Percentiles rank a stretch among this genome's conserved stretches.
These are phyloP conservation scores for Neoscytalidium dimidiatum DNA, from an alignment of 2,329 filamentous ascomycete species.

Conservation along the genomic window DNA sequence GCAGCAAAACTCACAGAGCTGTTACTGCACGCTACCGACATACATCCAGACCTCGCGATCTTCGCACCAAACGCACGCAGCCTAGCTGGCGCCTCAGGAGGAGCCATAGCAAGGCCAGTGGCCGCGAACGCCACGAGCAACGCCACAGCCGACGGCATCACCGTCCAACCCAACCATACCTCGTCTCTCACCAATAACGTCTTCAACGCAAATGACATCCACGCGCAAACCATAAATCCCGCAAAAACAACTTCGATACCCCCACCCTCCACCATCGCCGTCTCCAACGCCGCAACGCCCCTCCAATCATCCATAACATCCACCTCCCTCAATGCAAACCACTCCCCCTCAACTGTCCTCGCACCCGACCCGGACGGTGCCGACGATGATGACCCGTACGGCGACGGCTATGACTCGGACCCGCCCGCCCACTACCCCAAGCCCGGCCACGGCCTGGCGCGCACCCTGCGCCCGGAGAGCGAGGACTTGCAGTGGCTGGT, in stretches of 20 bases:
- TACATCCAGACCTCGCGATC: slow-evolving; percentile 66
- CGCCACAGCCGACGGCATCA: slow-evolving; percentile 22
- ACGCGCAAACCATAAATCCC: slow-evolving; percentile 13
- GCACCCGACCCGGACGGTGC: background rate
- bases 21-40: slow-evolving; percentile 61
- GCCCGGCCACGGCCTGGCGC: slow-evolving; percentile 59
- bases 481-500: slow-evolving; percentile 64
- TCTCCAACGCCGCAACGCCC: slow-evolving; percentile 8
- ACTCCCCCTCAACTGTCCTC: background rate
- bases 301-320: background rate
- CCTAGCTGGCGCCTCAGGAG: slow-evolving; percentile 25
- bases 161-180: slow-evolving; percentile 1
- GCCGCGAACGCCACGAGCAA: slow-evolving; percentile 19
- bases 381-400: slow-evolving; percentile 12
- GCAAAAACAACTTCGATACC: slow-evolving; percentile 23
- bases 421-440: slow-evolving; percentile 62
- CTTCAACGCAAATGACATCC: slow-evolving; percentile 4
- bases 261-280: background rate
- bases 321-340: background rate
- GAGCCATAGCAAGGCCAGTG: background rate
- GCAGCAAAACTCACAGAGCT: slow-evolving; percentile 65
- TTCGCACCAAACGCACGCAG: slow-evolving; percentile 50
- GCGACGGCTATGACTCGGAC: slow-evolving; percentile 55
- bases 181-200: slow-evolving; percentile 3
- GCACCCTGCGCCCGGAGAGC: slow-evolving; percentile 56